phyloP scores from a whole-genome alignment of 2,329 filamentous ascomycete species.

The Xylariomycetidae sp. region DNA sequence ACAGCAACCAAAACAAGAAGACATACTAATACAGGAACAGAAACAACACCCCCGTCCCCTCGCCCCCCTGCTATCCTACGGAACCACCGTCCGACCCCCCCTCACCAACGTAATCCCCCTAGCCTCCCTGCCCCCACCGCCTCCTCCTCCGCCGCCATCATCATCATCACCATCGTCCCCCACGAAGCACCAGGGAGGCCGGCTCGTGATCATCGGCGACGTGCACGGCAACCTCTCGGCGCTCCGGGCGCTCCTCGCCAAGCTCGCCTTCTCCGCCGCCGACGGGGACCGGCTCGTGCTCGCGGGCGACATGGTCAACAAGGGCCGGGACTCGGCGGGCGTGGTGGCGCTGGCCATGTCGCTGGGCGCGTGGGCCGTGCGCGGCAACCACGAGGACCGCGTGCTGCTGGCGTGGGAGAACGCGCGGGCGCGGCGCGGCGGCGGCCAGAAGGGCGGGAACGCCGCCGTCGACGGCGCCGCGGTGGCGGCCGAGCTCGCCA shows the following conservation, averaged over 20 bases:
- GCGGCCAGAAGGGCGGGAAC: too few relatives aligned
- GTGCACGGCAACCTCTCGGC: conserved; percentile 82
- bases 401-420: conserved; percentile 62
- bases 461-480: too few relatives aligned
- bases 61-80: too few relatives aligned
- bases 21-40: too few relatives aligned
- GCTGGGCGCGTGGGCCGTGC: conserved; percentile 72
- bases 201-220: conserved; percentile 82
- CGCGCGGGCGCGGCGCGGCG: too few relatives aligned
- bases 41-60: too few relatives aligned
- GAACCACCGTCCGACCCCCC: conserved; percentile 20
- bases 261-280: conserved; percentile 55
- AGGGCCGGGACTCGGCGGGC: conserved; percentile 77
- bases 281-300: conserved; percentile 70
- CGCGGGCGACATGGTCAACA: conserved; percentile 75
- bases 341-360: conserved; percentile 72
- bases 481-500: conserved; percentile 22
- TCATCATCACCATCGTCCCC: too few relatives aligned
- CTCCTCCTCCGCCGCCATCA: conserved; percentile 21
- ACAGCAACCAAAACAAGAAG: too few relatives aligned
- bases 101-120: conserved; percentile 21
- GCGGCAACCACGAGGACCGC: conserved; percentile 90
- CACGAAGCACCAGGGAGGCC: too few relatives aligned
- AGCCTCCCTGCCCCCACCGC: conserved; percentile 26
- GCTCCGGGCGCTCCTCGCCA: conserved; percentile 60